These are phyloP conservation scores for Trametes cubensis DNA, from an alignment of 768 basidiomycete species.

Conservation along the genomic window DNA sequence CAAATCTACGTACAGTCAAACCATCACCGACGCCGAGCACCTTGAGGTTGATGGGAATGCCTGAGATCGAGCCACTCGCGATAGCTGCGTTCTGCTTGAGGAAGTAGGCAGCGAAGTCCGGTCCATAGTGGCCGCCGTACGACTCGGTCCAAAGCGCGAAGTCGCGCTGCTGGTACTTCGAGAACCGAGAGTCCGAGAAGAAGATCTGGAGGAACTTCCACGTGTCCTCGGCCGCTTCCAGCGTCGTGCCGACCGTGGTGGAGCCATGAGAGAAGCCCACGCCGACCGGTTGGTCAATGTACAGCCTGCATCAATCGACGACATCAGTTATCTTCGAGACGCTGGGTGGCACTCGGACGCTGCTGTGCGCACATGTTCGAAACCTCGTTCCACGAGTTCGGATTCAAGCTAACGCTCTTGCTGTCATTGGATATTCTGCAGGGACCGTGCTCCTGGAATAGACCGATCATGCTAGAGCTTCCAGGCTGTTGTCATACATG, in stretches of 20 bases:
- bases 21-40: constrained; percentile 66
- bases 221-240: constrained; percentile 55
- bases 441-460: constrained; percentile 46
- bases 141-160: constrained; percentile 70
- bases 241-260: constrained; percentile 51
- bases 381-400: constrained; percentile 60
- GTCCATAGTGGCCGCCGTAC: constrained; percentile 46
- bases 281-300: constrained; percentile 65
- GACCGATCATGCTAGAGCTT: constrained; percentile 42
- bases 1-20: constrained; percentile 48
- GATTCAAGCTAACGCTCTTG: constrained; percentile 50
- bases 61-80: constrained; percentile 45
- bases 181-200: constrained; percentile 55
- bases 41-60: constrained; percentile 59
- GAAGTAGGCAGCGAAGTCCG: constrained; percentile 48
- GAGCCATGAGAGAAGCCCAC: constrained; percentile 65
- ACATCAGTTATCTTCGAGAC: not conserved
- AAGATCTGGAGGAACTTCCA: constrained; percentile 70
- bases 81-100: constrained; percentile 62
- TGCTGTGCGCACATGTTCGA: constrained; percentile 45
- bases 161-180: constrained; percentile 46
- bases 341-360: not conserved
- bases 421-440: constrained; percentile 56
- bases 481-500: constrained; percentile 35
- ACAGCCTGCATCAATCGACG: constrained; percentile 38